Conservation (phyloP, 1,284 basidiomycete species). For the Mycosarcoma maydis region DNA sequence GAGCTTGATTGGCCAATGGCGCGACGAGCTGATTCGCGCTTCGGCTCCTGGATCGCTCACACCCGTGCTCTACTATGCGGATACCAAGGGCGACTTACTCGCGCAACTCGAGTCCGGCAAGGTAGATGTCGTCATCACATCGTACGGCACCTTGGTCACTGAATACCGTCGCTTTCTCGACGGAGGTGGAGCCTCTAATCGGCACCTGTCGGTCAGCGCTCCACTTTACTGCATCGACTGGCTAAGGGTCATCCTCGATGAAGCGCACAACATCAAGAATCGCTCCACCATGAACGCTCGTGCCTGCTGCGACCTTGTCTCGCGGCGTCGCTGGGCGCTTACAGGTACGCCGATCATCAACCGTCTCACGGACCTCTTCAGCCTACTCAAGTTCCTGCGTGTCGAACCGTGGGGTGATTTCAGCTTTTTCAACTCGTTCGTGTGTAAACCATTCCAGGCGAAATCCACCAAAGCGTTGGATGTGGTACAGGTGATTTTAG, state of each 20-base stretch:
- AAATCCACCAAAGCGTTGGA: constrained; percentile 62
- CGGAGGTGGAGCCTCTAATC: constrained; percentile 30
- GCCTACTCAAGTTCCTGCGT: constrained; percentile 74
- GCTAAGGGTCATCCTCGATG: constrained; percentile 72
- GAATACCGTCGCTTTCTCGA: constrained; percentile 58
- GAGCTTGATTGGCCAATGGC: constrained; percentile 89
- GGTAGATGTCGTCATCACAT: constrained; percentile 83
- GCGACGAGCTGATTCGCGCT: constrained; percentile 79
- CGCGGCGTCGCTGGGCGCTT: constrained; percentile 86
- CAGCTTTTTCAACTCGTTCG: constrained; percentile 65
- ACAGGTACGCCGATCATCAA: constrained; percentile 98
- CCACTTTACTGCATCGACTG: constrained; percentile 62
- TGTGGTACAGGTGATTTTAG: constrained; percentile 63
- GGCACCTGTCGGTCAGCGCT: constrained; percentile 22
- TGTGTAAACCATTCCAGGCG: constrained; percentile 63
- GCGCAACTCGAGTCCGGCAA: constrained; percentile 71
- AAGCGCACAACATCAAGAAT: constrained; percentile 95
- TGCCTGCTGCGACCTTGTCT: constrained; percentile 84
- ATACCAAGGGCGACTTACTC: constrained; percentile 80
- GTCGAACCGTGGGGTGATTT: constrained; percentile 82
- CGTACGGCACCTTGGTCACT: constrained; percentile 74
- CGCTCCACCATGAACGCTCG: constrained; percentile 87
- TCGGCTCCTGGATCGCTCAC: constrained; percentile 72
- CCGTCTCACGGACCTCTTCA: constrained; percentile 83
- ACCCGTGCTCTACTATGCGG: constrained; percentile 78